A percentile compares a stretch with the other conserved stretches of the same genome.
phyloP scores from a whole-genome alignment of 2,329 filamentous ascomycete genomes.

The Pseudomassariella vexata region DNA sequence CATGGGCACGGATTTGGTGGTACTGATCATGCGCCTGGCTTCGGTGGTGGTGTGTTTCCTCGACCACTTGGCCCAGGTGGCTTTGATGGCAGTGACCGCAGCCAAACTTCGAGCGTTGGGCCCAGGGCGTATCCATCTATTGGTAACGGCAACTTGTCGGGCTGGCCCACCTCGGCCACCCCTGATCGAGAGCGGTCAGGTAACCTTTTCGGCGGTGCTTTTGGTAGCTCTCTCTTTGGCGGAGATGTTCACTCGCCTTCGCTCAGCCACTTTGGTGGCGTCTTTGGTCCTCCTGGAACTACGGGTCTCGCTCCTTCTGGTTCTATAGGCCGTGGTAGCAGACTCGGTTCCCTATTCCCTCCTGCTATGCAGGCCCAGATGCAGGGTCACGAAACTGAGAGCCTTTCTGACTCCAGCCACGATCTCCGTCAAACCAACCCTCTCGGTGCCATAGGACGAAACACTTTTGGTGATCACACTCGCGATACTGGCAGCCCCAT shows the following conservation, averaged over 20 bases:
- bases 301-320: conserved; percentile 51
- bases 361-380: conserved; percentile 87
- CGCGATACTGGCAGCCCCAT: conserved; percentile 57
- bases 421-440: conserved; percentile 57
- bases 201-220: conserved; percentile 44
- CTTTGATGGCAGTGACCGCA: conserved; percentile 75
- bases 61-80: conserved; percentile 41
- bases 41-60: conserved; percentile 33
- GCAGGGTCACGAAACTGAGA: conserved; percentile 65
- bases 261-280: conserved; percentile 59
- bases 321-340: conserved; percentile 70
- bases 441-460: conserved; percentile 62
- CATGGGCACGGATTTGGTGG: conserved; percentile 42
- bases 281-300: conserved; percentile 61
- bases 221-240: conserved; percentile 77
- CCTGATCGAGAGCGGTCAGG: conserved; percentile 59
- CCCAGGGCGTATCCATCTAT: conserved; percentile 66
- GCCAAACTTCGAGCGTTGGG: conserved; percentile 85
- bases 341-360: conserved; percentile 83
- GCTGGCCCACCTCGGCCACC: conserved; percentile 61
- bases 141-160: conserved; percentile 53
- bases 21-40: conserved; percentile 39
- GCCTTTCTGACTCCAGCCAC: conserved; percentile 48
- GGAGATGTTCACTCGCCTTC: conserved; percentile 74
- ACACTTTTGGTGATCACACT: conserved; percentile 45